Base-by-base conservation (phyloP, 1,139 yeast species). In the Barnettozyma hawaiiensis region DNA sequence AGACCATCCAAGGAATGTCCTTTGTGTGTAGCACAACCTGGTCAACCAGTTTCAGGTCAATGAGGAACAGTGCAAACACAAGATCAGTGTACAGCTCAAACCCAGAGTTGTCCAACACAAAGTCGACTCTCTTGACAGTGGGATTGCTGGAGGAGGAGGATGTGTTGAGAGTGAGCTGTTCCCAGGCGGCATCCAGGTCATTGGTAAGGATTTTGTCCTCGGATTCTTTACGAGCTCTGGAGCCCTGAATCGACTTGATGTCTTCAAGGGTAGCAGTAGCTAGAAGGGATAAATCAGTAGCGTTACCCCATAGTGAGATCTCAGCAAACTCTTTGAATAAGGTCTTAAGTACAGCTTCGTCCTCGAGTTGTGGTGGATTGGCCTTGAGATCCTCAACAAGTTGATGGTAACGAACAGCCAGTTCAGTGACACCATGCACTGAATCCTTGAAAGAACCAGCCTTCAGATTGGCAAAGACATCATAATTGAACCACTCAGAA, bases 251-350 rank as follows among this genome's bases (percentile, higher is more conserved):
- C 6, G 92, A 80, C 62, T 86, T 84, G 55, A 92, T 84, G 52
- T 92, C 97, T 44, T 89, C 96, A 31, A 87, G 64, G 7, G 92
- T 78, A 33, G 86, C 85, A 44, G 85, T 87, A 5, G 95, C 90
- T 50, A 92, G 70, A 47, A 94, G 69, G 0, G 97, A 87, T 58
- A 92, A 73, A 64, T 92, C 99, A 7, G 97, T 87, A 20, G 97
- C 97, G 63, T 92, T 92, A 20, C 99, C 99, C 98, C 98, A 92
- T 46, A 92, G 69, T 1, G 97, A 85, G 48, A 92, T 78, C 58
- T 89, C 96, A 37, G 85, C 66, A 55, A 89, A 85, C 60, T 94
- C 98, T 49, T 73, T 72, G 64, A 83, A 83, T 40, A 80, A 63
- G n/a, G 76, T 58, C 48, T 71, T 61, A 49, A 83, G 65, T 0